These are phyloP conservation scores for Polytrichum commune DNA, from an alignment of 225 moss, liverwort and hornwort species.

Conservation along the genomic window DNA sequence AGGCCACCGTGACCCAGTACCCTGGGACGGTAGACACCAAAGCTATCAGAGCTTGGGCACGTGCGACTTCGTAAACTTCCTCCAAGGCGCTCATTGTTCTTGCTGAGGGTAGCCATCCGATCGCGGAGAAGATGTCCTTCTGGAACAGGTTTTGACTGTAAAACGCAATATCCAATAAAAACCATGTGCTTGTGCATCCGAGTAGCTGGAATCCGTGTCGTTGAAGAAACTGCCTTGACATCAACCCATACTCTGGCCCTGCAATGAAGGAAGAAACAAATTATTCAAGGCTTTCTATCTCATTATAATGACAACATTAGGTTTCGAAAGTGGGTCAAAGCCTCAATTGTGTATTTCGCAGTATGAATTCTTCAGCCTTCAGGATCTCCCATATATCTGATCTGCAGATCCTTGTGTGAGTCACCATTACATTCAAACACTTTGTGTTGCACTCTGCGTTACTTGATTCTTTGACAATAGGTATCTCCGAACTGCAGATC, in stretches of 20 bases:
- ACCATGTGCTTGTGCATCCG: slow-evolving; percentile 29
- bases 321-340: too few species aligned
- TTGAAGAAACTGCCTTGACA: slow-evolving; percentile 24
- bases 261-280: neutral
- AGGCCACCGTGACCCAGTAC: slow-evolving; percentile 37
- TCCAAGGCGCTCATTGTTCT: slow-evolving; percentile 35
- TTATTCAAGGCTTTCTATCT: too few species aligned
- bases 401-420: too few species aligned
- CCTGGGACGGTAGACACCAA: slow-evolving; percentile 41
- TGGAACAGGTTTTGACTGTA: slow-evolving; percentile 14
- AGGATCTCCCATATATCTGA: too few species aligned
- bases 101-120: slow-evolving; percentile 48
- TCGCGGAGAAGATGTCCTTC: slow-evolving; percentile 50
- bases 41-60: slow-evolving; percentile 45
- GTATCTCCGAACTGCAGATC: too few species aligned
- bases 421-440: too few species aligned
- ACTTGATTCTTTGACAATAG: too few species aligned
- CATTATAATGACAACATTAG: too few species aligned
- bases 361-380: too few species aligned
- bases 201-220: slow-evolving; percentile 33
- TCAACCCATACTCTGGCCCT: slow-evolving; percentile 19
- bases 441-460: too few species aligned
- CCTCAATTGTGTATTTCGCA: too few species aligned
- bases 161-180: slow-evolving; percentile 25
- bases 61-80: slow-evolving; percentile 37